These are phyloP conservation scores for Helicostylum pulchrum DNA, from an alignment of 192 early-diverging fungal genomes.

Conservation along the genomic window DNA sequence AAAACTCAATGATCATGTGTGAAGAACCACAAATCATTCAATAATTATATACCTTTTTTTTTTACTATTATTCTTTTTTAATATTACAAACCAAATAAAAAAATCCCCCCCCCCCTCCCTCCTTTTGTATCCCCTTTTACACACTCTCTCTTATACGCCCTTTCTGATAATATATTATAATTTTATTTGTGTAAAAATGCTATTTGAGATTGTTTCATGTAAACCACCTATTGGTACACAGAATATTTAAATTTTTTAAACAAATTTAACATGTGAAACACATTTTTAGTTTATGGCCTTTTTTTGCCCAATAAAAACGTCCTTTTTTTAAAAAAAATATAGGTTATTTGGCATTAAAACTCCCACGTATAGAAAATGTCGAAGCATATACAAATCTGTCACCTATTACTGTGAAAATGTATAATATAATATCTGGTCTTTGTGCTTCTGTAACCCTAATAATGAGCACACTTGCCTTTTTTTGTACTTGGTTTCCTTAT, in stretches of 20 bases:
- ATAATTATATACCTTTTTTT: background rate
- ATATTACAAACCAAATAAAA: background rate
- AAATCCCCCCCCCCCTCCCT: background rate
- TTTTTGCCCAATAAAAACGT: no score
- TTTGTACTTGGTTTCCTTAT: no score
- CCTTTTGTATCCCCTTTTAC: conserved; percentile 2
- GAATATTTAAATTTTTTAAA: no score
- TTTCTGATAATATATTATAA: no score
- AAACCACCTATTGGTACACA: no score
- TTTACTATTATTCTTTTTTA: background rate
- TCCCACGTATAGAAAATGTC: conserved; percentile 3
- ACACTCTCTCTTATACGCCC: no score
- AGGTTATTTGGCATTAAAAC: background rate
- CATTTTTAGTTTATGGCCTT: no score
- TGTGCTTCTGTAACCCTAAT: background rate
- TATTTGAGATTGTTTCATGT: no score
- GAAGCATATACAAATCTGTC: background rate
- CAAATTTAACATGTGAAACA: no score
- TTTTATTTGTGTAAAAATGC: no score
- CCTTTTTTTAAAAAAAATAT: no score
- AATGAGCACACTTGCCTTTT: no score
- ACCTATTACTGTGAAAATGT: background rate
- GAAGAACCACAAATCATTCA: conserved; percentile 15
- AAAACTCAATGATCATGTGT: conserved; percentile 2
- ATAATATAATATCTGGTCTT: background rate